Evolutionary conservation across 202 grass and related monocot genomes (phyloP).

Genomic region (Musa balbisiana): DNA sequence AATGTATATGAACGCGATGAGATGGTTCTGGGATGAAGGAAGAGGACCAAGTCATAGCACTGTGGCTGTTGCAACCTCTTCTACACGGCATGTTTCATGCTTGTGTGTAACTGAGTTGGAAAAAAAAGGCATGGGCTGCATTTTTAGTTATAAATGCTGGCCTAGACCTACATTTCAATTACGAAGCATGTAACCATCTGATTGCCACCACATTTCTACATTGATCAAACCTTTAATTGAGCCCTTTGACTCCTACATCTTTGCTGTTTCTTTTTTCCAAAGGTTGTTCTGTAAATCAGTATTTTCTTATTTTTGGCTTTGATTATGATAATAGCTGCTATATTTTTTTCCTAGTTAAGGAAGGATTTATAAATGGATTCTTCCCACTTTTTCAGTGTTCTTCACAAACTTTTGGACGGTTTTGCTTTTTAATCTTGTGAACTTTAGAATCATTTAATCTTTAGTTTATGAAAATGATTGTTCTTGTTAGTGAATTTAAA

Average conservation of each 20-base stretch:
- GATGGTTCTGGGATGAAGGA: conserved; percentile 33
- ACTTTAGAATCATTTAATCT: too few species aligned
- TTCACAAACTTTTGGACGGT: too few species aligned
- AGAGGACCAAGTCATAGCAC: conserved; percentile 60
- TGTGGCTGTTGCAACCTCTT: conserved; percentile 76
- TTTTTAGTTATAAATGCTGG: conserved; percentile 57
- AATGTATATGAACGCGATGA: conserved; percentile 28
- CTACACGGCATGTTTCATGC: conserved; percentile 49
- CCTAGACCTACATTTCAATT: conserved; percentile 55
- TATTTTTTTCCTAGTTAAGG: too few species aligned
- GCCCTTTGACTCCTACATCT: conserved; percentile 34
- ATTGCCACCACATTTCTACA: conserved; percentile 38
- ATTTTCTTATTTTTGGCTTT: too few species aligned
- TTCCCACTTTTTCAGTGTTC: too few species aligned
- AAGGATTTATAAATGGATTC: too few species aligned
- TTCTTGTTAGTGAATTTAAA: too few species aligned
- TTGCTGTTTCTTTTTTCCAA: neutral
- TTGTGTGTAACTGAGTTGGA: conserved; percentile 41
- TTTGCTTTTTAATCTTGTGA: too few species aligned
- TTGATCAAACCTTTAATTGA: conserved; percentile 51
- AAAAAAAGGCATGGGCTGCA: conserved; percentile 70
- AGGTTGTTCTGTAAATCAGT: too few species aligned
- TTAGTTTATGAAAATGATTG: too few species aligned
- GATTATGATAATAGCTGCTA: too few species aligned
- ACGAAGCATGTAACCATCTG: conserved; percentile 8